Evolutionary conservation across 495 filamentous ascomycete genomes (phyloP).

Genomic region (Aspergillus saccharolyticus): DNA sequence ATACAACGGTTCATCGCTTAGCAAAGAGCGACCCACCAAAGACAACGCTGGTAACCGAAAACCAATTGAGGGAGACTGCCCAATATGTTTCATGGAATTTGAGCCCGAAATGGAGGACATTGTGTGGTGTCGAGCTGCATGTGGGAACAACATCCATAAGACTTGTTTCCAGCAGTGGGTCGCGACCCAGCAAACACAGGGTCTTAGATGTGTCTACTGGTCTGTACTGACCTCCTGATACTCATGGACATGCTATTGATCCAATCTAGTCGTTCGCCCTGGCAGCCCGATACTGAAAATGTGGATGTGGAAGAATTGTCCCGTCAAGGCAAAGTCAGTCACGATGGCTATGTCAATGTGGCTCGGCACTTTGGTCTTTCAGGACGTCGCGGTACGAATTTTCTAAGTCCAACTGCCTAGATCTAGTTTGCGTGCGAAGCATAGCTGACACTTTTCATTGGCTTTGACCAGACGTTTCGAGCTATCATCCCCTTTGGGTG

Average conservation of each 20-base stretch:
- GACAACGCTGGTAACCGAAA: slow-evolving; percentile 49
- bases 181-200: slow-evolving; percentile 42
- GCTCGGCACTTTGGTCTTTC: slow-evolving; percentile 58
- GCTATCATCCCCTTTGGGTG: slow-evolving; percentile 41
- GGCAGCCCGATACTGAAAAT: slow-evolving; percentile 51
- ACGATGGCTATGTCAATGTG: slow-evolving; percentile 65
- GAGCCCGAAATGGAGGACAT: slow-evolving; percentile 50
- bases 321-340: slow-evolving; percentile 31
- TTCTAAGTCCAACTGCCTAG: slow-evolving; percentile 10
- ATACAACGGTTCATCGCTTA: slow-evolving; percentile 32
- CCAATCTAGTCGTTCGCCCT: slow-evolving; percentile 50
- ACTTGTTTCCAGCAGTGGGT: slow-evolving; percentile 70
- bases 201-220: slow-evolving; percentile 66
- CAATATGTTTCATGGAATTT: slow-evolving; percentile 72
- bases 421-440: neutral
- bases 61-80: slow-evolving; percentile 67
- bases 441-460: slow-evolving; percentile 2
- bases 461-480: slow-evolving; percentile 32
- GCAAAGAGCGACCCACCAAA: slow-evolving; percentile 15
- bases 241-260: neutral
- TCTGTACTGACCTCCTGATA: slow-evolving; percentile 20
- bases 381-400: slow-evolving; percentile 44
- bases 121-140: slow-evolving; percentile 67
- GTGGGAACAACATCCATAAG: slow-evolving; percentile 75
- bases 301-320: slow-evolving; percentile 31